phyloP scores from a whole-genome alignment of 139 green algal genomes.

The Closterium sp. region DNA sequence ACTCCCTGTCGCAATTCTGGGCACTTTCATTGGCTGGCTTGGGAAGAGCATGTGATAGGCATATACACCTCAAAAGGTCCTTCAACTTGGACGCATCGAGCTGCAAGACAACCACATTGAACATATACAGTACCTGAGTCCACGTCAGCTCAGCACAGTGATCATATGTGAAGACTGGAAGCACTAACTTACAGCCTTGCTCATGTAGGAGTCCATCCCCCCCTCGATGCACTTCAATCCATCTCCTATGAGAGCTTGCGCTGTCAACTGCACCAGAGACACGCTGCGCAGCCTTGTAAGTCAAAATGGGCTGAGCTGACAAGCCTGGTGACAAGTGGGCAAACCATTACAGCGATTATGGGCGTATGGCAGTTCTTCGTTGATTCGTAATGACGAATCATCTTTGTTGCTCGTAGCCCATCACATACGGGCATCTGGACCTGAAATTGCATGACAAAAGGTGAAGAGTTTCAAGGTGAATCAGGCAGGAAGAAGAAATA shows the following conservation, averaged over 20 bases:
- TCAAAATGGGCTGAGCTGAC: no score
- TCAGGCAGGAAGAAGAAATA: no score
- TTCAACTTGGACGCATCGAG: conserved; percentile 34
- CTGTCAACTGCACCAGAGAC: conserved; percentile 34
- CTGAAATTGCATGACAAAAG: conserved; percentile 4
- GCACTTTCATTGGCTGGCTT: background rate
- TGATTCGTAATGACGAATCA: conserved; percentile 16
- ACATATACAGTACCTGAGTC: no score
- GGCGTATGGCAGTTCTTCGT: conserved; percentile 1
- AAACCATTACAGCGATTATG: conserved; percentile 37
- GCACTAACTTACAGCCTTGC: background rate
- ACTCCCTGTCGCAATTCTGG: no score
- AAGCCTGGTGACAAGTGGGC: no score
- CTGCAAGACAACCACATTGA: background rate
- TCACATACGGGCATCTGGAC: conserved; percentile 40
- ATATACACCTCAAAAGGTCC: conserved; percentile 7
- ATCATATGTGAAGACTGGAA: background rate
- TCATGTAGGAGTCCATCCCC: conserved; percentile 39
- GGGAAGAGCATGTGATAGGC: background rate
- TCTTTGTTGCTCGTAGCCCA: conserved; percentile 17
- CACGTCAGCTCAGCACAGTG: background rate
- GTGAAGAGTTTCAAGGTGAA: background rate
- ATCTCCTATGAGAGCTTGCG: conserved; percentile 24
- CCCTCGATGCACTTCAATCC: conserved; percentile 22
- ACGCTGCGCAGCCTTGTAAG: no score